Conservation (phyloP, 108 stramenopile genomes). For the Chaetoceros tenuissimus region DNA sequence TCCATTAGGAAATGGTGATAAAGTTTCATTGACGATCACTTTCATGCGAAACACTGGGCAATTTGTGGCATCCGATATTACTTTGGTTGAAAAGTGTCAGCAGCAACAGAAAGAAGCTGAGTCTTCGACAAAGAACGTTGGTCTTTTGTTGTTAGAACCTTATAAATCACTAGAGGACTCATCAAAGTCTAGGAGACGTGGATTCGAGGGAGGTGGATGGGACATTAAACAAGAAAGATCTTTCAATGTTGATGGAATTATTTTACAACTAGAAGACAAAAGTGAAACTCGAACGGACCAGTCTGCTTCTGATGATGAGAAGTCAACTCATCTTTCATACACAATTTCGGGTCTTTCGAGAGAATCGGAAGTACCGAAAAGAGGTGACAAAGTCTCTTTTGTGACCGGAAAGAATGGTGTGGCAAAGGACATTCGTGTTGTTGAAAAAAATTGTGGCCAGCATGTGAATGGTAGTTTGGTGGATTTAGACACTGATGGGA, state of each 20-base stretch:
- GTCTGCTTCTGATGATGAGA: conserved; percentile 1
- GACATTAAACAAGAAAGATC: conserved; percentile 5
- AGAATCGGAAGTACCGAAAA: conserved; percentile 31
- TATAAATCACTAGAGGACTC: conserved; percentile 46
- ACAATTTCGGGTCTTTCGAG: conserved; percentile 15
- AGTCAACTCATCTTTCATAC: conserved; percentile 43
- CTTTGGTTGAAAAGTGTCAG: conserved; percentile 36
- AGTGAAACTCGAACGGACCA: conserved; percentile 4
- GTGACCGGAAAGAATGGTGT: conserved; percentile 38
- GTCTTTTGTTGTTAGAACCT: conserved; percentile 68
- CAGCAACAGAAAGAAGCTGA: conserved; percentile 63
- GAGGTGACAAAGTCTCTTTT: conserved; percentile 74
- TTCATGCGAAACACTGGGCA: conserved; percentile 46
- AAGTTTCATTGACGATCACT: conserved; percentile 42
- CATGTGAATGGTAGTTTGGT: conserved; percentile 38
- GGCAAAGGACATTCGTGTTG: conserved; percentile 62
- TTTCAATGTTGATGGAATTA: conserved; percentile 43
- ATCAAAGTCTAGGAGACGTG: conserved; percentile 4
- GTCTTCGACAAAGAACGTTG: conserved; percentile 55
- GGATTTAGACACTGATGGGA: conserved; percentile 22
- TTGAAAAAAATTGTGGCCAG: conserved; percentile 36
- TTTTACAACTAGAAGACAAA: conserved; percentile 52
- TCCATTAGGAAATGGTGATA: conserved; percentile 46
- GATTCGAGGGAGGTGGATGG: conserved; percentile 7
- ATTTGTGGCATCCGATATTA: conserved; percentile 35